Evolutionary conservation across 805 yeast genomes (phyloP).

Genomic region (Zygotorulaspora sp.): DNA sequence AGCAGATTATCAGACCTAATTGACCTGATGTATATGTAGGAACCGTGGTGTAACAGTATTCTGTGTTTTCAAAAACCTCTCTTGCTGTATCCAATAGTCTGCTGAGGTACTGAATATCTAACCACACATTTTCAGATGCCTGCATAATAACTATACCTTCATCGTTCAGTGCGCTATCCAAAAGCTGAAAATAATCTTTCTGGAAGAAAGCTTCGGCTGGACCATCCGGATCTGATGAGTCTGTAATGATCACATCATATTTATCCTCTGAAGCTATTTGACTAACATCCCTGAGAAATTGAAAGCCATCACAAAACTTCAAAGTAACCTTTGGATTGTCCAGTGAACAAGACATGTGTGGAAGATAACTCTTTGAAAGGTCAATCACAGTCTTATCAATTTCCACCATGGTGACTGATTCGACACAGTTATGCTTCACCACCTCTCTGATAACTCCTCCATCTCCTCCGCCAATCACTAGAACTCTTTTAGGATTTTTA

Average conservation of each 20-base stretch:
- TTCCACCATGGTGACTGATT: slow-evolving; percentile 74
- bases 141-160: slow-evolving; percentile 77
- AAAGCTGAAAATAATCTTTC: slow-evolving; percentile 64
- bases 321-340: slow-evolving; percentile 62
- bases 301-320: slow-evolving; percentile 76
- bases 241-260: slow-evolving; percentile 84
- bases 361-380: slow-evolving; percentile 65
- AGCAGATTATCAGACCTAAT: slow-evolving; percentile 70
- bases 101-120: slow-evolving; percentile 51
- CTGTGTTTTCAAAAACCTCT: slow-evolving; percentile 55
- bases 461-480: slow-evolving; percentile 94
- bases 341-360: slow-evolving; percentile 66
- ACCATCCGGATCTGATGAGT: slow-evolving; percentile 92
- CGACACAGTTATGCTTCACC: slow-evolving; percentile 64
- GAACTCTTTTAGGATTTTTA: slow-evolving; percentile 64
- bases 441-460: slow-evolving; percentile 92
- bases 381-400: slow-evolving; percentile 81
- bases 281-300: slow-evolving; percentile 49
- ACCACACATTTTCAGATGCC: slow-evolving; percentile 72
- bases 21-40: slow-evolving; percentile 90
- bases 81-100: slow-evolving; percentile 46
- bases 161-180: slow-evolving; percentile 56
- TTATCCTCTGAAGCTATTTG: slow-evolving; percentile 37
- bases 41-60: slow-evolving; percentile 73
- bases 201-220: slow-evolving; percentile 91